phyloP scores from a whole-genome alignment of 257 asterid genomes.

The Ajuga chamaepitys region DNA sequence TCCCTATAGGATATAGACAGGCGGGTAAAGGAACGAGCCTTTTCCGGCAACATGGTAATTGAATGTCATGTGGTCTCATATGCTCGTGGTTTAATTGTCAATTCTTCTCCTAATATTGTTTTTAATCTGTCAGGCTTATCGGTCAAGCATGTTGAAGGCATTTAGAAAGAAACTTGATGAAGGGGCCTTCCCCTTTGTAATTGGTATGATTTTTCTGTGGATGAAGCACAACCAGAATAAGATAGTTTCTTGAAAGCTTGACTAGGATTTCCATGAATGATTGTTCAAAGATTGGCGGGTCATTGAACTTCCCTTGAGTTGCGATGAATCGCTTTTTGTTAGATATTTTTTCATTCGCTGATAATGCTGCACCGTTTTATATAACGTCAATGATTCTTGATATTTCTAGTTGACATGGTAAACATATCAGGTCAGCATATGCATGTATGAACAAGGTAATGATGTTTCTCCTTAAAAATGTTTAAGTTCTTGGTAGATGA shows the following conservation, averaged over 20 bases:
- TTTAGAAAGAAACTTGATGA: conserved; percentile 96
- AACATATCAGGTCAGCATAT: conserved; percentile 17
- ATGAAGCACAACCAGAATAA: conserved; percentile 16
- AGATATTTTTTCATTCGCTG: background rate
- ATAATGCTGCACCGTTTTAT: conserved; percentile 4
- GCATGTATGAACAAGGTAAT: conserved; percentile 10
- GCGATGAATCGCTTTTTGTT: conserved; percentile 12
- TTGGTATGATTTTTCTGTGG: conserved; percentile 56
- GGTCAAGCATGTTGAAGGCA: conserved; percentile 98
- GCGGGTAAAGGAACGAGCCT: too few relatives aligned
- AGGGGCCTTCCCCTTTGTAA: conserved; percentile 88
- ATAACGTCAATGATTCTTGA: conserved; percentile 14
- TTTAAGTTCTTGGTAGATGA: conserved; percentile 19
- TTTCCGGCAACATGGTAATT: background rate
- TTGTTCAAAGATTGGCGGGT: conserved; percentile 11
- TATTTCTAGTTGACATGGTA: conserved; percentile 21
- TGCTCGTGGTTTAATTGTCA: too few relatives aligned
- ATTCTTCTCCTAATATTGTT: conserved; percentile 15
- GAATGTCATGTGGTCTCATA: background rate
- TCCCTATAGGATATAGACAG: background rate
- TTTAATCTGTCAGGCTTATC: conserved; percentile 66
- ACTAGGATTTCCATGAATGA: conserved; percentile 10
- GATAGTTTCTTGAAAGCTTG: conserved; percentile 12
- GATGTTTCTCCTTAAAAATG: conserved; percentile 16
- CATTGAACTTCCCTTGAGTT: conserved; percentile 17